phyloP scores from a whole-genome alignment of 2,329 filamentous ascomycete species.

The Aureobasidium sp. region DNA sequence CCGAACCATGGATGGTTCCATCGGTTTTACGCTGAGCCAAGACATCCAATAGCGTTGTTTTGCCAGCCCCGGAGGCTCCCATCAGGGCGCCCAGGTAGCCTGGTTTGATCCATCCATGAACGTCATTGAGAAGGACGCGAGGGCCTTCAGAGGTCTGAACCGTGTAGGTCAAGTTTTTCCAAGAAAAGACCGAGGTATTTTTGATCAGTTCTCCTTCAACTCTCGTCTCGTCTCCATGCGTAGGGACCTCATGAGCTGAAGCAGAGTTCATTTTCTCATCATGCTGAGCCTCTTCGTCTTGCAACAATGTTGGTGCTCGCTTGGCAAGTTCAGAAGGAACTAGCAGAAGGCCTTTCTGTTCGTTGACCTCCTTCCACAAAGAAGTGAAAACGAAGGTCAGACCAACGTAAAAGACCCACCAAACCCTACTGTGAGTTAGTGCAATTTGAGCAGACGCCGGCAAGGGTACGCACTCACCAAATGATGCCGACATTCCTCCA shows the following conservation, averaged over 20 bases:
- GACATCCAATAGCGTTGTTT: slow-evolving; percentile 77
- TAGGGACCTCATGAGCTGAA: too few relatives aligned
- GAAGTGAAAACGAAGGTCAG: not conserved
- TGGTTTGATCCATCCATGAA: slow-evolving; percentile 42
- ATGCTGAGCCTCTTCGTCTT: too few relatives aligned
- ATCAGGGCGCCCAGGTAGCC: slow-evolving; percentile 43
- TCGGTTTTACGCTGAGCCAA: slow-evolving; percentile 57
- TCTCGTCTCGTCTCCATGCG: too few relatives aligned
- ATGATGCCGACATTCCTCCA: slow-evolving; percentile 54
- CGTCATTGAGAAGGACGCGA: slow-evolving; percentile 35
- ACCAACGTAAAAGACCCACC: not conserved
- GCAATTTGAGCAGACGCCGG: slow-evolving; percentile 45
- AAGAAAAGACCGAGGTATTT: slow-evolving; percentile 35
- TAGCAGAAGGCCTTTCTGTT: not conserved
- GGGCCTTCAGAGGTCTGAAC: slow-evolving; percentile 39
- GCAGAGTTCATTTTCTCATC: too few relatives aligned
- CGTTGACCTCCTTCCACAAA: not conserved
- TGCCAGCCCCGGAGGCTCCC: slow-evolving; percentile 60
- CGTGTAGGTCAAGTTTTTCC: slow-evolving; percentile 43
- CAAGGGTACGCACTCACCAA: slow-evolving; percentile 31
- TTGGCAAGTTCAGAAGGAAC: too few relatives aligned
- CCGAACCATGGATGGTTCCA: slow-evolving; percentile 54
- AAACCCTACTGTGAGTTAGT: too few relatives aligned
- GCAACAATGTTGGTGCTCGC: too few relatives aligned
- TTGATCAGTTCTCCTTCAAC: too few relatives aligned